phyloP scores from a whole-genome alignment of 177 flowering plant species.

The Vitis hybrid region DNA sequence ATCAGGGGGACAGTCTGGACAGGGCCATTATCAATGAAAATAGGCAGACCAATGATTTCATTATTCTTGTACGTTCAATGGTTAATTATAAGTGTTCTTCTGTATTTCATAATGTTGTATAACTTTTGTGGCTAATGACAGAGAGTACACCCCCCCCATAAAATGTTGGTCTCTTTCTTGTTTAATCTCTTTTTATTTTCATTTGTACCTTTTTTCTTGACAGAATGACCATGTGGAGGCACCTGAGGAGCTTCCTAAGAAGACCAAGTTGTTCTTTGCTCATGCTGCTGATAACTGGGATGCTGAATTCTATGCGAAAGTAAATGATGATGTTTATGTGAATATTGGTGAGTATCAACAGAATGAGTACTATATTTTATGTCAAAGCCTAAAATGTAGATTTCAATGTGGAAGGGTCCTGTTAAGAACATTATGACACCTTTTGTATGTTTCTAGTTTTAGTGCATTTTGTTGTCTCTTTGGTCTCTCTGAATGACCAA shows the following conservation, averaged over 20 bases:
- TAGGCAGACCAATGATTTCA: slow-evolving; percentile 65
- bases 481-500: too few relatives aligned
- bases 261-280: slow-evolving; percentile 40
- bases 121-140: too few relatives aligned
- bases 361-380: not conserved
- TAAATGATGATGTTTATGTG: slow-evolving; percentile 41
- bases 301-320: slow-evolving; percentile 46
- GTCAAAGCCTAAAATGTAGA: not conserved
- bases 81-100: too few relatives aligned
- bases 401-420: not conserved
- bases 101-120: too few relatives aligned
- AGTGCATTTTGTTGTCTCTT: too few relatives aligned
- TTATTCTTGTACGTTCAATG: slow-evolving; percentile 70
- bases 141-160: too few relatives aligned
- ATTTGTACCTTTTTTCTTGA: not conserved
- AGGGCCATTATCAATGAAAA: slow-evolving; percentile 72
- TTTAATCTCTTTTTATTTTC: not conserved
- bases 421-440: too few relatives aligned
- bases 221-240: slow-evolving; percentile 41
- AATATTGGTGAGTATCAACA: slow-evolving; percentile 25
- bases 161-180: too few relatives aligned
- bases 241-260: slow-evolving; percentile 29
- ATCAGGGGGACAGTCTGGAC: slow-evolving; percentile 86
- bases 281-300: slow-evolving; percentile 43
- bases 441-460: too few relatives aligned